phyloP scores from a whole-genome alignment of 495 filamentous ascomycete genomes.

The Xylaria grammica region DNA sequence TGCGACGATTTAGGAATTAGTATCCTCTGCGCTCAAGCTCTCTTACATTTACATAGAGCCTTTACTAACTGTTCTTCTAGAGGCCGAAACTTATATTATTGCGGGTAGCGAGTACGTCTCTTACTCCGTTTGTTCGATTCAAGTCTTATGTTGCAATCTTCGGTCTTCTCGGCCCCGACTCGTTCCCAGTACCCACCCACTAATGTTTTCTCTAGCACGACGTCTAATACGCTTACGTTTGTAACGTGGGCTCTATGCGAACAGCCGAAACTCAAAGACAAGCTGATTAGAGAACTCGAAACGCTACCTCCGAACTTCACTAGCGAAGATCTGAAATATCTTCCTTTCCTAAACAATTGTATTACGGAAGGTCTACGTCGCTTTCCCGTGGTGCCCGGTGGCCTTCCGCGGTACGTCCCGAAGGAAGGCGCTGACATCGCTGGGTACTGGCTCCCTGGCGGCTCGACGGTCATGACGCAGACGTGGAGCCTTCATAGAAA shows the following conservation, averaged over 20 bases:
- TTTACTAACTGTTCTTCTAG: constrained; percentile 33
- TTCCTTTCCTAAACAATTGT: constrained; percentile 52
- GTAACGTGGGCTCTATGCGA: constrained; percentile 42
- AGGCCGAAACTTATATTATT: constrained; percentile 42
- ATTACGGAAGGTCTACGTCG: constrained; percentile 61
- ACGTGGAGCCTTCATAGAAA: constrained; percentile 49
- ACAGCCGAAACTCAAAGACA: constrained; percentile 38
- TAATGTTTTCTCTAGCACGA: constrained; percentile 38
- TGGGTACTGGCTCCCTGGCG: constrained; percentile 37
- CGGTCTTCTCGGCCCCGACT: too few relatives aligned
- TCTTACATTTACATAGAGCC: background rate
- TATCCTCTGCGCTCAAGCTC: background rate
- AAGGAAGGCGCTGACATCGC: constrained; percentile 32
- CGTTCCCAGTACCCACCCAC: background rate
- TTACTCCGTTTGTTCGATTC: background rate
- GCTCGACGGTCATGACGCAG: constrained; percentile 42
- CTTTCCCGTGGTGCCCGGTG: constrained; percentile 54
- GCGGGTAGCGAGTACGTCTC: constrained; percentile 54
- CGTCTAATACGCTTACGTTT: constrained; percentile 52
- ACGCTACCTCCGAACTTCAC: constrained; percentile 43
- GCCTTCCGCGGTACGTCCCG: constrained; percentile 42
- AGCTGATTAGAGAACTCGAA: constrained; percentile 47
- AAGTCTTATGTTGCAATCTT: too few relatives aligned
- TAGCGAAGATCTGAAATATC: constrained; percentile 39
- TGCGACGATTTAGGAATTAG: background rate